These are phyloP conservation scores for Cucumis variabilis DNA, from an alignment of 331 rosid genomes.

Conservation along the genomic window DNA sequence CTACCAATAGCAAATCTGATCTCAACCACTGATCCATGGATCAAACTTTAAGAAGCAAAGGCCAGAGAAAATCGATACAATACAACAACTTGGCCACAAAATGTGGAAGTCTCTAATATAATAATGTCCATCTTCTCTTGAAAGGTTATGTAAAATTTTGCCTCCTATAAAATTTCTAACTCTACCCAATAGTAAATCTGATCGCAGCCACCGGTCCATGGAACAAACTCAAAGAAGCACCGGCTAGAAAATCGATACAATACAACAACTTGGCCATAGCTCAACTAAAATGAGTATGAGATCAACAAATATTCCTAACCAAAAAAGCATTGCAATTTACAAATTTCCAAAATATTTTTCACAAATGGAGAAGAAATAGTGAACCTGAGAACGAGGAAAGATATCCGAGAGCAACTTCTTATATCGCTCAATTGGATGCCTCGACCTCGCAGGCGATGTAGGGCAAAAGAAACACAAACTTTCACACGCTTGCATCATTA, in stretches of 20 bases:
- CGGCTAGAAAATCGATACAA: neutral
- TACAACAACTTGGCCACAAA: neutral
- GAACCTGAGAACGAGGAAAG: conserved; percentile 71
- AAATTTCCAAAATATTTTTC: neutral
- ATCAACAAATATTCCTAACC: no score
- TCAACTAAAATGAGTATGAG: neutral
- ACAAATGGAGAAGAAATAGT: neutral
- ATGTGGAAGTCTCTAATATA: neutral
- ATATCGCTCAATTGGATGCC: conserved; percentile 87
- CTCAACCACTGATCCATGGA: neutral
- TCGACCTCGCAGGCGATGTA: conserved; percentile 69
- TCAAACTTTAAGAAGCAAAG: neutral
- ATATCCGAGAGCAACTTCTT: conserved; percentile 79
- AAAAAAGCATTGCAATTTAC: neutral
- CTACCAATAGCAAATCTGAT: neutral
- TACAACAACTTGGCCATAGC: neutral
- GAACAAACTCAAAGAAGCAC: neutral
- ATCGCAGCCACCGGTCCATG: neutral
- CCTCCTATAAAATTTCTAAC: neutral
- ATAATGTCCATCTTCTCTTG: neutral
- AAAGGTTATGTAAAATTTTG: neutral
- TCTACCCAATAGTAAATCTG: neutral
- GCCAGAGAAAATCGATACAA: neutral
- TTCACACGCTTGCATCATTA: conserved; percentile 71
- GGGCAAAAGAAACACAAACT: conserved; percentile 86